These are phyloP conservation scores for Camelina laxa DNA, from an alignment of 345 rosid species.

Conservation along the genomic window DNA sequence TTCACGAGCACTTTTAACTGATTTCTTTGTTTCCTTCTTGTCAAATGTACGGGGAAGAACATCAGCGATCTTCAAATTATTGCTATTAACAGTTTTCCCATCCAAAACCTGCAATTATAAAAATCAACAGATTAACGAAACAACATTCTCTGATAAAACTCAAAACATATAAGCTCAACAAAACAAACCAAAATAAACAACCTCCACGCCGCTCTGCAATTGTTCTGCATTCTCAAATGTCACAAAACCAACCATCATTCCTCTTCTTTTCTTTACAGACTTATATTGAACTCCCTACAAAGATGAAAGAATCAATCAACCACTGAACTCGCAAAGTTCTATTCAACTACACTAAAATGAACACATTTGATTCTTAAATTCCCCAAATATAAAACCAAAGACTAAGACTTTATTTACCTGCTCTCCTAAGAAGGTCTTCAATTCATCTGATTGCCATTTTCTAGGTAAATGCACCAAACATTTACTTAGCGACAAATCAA, in stretches of 20 bases:
- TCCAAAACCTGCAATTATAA: constrained; percentile 61
- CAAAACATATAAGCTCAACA: background rate
- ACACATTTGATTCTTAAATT: too few species aligned
- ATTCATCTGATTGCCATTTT: constrained; percentile 66
- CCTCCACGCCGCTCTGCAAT: constrained; percentile 65
- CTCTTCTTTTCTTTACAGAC: constrained; percentile 80
- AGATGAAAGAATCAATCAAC: background rate
- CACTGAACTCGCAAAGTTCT: background rate
- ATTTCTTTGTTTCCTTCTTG: constrained; percentile 51
- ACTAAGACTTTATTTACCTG: constrained; percentile 55
- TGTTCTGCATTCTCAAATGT: constrained; percentile 73
- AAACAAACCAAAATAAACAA: constrained; percentile 36
- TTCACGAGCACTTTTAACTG: constrained; percentile 67
- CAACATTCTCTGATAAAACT: background rate
- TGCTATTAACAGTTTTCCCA: constrained; percentile 66
- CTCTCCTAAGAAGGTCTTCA: constrained; percentile 65
- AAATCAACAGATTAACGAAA: constrained; percentile 17
- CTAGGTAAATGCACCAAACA: constrained; percentile 80
- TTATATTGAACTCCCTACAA: constrained; percentile 61
- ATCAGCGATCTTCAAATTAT: constrained; percentile 73
- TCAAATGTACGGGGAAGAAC: constrained; percentile 70
- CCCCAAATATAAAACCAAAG: background rate
- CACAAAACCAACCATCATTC: constrained; percentile 85
- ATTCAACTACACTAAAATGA: background rate
- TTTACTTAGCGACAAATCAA: constrained; percentile 62